Conservation (phyloP, 2,329 filamentous ascomycete species). For the Diaporthe sp. region DNA sequence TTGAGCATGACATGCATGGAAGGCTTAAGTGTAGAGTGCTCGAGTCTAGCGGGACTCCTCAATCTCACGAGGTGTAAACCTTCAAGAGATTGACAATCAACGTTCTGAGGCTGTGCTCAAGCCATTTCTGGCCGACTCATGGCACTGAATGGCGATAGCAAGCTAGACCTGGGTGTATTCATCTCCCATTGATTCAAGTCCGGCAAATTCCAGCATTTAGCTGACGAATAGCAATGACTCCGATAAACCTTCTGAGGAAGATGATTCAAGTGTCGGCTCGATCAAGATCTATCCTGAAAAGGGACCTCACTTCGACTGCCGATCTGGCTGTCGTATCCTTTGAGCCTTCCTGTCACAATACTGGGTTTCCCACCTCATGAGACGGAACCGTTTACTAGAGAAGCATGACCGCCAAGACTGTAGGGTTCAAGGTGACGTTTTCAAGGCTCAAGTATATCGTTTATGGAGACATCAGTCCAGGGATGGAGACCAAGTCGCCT, state of each 20-base stretch:
- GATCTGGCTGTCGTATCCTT: not conserved
- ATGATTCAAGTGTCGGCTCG: no score
- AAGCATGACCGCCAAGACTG: slow-evolving; percentile 1
- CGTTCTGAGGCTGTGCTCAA: not conserved
- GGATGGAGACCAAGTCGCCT: not conserved
- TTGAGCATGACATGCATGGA: no score
- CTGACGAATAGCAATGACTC: not conserved
- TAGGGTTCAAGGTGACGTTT: not conserved
- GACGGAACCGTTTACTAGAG: not conserved
- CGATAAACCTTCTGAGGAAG: no score
- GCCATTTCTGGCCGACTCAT: not conserved
- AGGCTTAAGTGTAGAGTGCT: not conserved
- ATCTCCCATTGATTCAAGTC: not conserved
- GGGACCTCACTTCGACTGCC: not conserved
- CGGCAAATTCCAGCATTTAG: not conserved
- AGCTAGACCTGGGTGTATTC: not conserved
- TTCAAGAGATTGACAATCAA: not conserved
- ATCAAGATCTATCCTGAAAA: no score
- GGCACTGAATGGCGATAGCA: not conserved
- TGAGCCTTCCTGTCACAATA: not conserved
- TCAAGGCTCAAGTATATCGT: not conserved
- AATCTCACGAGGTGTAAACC: not conserved
- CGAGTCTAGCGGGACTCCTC: not conserved
- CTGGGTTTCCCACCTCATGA: not conserved
- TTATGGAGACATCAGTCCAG: not conserved